Conservation (phyloP, 1,284 basidiomycete species). For the Hymenochaete sp. region DNA sequence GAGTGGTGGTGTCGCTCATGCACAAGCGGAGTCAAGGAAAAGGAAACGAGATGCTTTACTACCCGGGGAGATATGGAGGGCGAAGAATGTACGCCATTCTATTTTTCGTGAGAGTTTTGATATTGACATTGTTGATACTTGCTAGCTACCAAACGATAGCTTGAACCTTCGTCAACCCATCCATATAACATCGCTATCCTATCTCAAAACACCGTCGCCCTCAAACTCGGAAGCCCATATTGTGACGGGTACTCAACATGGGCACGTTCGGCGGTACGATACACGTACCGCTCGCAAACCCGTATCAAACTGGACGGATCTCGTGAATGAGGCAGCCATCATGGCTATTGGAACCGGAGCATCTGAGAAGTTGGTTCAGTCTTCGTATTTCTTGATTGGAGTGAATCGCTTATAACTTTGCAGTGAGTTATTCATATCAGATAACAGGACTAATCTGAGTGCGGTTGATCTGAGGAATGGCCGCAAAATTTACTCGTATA, state of each 20-base stretch:
- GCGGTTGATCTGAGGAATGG: constrained; percentile 74
- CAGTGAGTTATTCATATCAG: constrained; percentile 73
- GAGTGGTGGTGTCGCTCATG: constrained; percentile 3
- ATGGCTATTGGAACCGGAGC: constrained; percentile 51
- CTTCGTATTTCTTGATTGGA: constrained; percentile 4
- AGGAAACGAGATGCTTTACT: constrained; percentile 63
- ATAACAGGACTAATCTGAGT: constrained; percentile 60
- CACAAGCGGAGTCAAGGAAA: constrained; percentile 39
- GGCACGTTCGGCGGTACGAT: constrained; percentile 75
- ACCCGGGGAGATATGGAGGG: constrained; percentile 70
- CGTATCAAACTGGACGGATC: constrained; percentile 53
- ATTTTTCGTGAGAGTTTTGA: not conserved
- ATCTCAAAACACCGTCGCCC: constrained; percentile 37
- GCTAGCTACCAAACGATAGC: constrained; percentile 66
- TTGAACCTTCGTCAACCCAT: constrained; percentile 77
- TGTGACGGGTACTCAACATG: constrained; percentile 68
- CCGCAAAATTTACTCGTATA: constrained; percentile 60
- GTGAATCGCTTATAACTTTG: not conserved
- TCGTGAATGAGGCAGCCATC: constrained; percentile 63
- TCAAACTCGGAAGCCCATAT: constrained; percentile 36
- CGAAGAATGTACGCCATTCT: constrained; percentile 51
- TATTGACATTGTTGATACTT: not conserved
- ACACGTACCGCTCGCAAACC: constrained; percentile 66
- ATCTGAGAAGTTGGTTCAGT: constrained; percentile 56
- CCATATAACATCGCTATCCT: constrained; percentile 62